These are phyloP conservation scores for Articulospora tetracladia DNA, from an alignment of 495 filamentous ascomycete species.

Conservation along the genomic window DNA sequence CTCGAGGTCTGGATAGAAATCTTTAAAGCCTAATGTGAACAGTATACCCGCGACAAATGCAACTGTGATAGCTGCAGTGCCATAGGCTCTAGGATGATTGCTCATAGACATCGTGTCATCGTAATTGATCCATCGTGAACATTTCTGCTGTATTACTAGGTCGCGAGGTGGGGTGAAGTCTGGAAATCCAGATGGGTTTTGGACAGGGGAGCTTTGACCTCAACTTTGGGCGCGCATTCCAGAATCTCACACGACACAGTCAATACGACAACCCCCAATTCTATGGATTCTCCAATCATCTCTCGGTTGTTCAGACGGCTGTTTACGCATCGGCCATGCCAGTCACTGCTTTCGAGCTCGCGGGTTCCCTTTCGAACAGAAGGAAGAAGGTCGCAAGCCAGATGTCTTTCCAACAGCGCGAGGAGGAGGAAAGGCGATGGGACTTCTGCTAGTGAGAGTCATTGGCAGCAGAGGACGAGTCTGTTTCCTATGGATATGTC, in stretches of 20 bases:
- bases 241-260: not conserved
- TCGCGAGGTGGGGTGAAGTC: slow-evolving; percentile 1
- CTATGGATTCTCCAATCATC: slow-evolving; percentile 81
- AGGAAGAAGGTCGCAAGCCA: slow-evolving; percentile 21
- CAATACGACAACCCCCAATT: slow-evolving; percentile 2
- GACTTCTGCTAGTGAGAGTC: slow-evolving; percentile 37
- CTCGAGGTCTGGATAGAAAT: slow-evolving; percentile 67
- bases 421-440: slow-evolving; percentile 21
- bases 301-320: slow-evolving; percentile 78
- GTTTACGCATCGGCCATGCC: slow-evolving; percentile 69
- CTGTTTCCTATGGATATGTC: slow-evolving; percentile 68
- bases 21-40: slow-evolving; percentile 69
- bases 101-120: slow-evolving; percentile 43
- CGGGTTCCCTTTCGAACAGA: slow-evolving; percentile 36
- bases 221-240: not conserved
- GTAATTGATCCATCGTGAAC: slow-evolving; percentile 7
- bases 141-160: not conserved
- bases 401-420: slow-evolving; percentile 9
- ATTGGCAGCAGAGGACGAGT: slow-evolving; percentile 80
- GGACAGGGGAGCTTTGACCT: not conserved
- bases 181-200: not conserved
- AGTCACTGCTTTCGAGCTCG: slow-evolving; percentile 47
- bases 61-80: slow-evolving; percentile 54
- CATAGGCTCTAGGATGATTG: slow-evolving; percentile 51
- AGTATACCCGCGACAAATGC: slow-evolving; percentile 74